Evolutionary conservation across 2,329 filamentous ascomycete species (phyloP).

Genomic region (Colletotrichum sansevieriae): DNA sequence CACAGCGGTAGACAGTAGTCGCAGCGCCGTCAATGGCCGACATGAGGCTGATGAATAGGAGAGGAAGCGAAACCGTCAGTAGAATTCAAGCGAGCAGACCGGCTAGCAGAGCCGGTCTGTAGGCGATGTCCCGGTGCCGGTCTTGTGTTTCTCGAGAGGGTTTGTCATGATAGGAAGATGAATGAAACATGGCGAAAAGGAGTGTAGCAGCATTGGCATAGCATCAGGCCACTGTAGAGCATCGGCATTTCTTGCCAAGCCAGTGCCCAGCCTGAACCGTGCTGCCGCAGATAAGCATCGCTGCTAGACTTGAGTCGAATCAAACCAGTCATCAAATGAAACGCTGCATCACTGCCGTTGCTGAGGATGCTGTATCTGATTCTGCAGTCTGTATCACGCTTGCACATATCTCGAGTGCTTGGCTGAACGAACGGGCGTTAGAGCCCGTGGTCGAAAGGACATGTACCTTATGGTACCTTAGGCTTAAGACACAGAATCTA

Average conservation of each 20-base stretch:
- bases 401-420: slow-evolving; percentile 10
- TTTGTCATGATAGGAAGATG: neutral
- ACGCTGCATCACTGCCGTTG: slow-evolving; percentile 17
- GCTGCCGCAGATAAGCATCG: neutral
- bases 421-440: slow-evolving; percentile 19
- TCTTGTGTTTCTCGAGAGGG: slow-evolving; percentile 1
- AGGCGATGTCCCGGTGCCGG: slow-evolving; percentile 12
- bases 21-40: neutral
- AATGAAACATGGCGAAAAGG: slow-evolving; percentile 16
- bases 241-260: slow-evolving; percentile 21
- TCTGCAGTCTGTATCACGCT: slow-evolving; percentile 4
- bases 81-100: slow-evolving; percentile 14
- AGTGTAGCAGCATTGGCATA: slow-evolving; percentile 12
- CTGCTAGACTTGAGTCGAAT: neutral
- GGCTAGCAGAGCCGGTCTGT: slow-evolving; percentile 11
- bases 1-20: slow-evolving; percentile 1
- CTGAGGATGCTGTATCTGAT: neutral
- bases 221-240: slow-evolving; percentile 24
- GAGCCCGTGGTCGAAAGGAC: neutral
- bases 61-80: neutral
- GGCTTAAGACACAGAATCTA: neutral
- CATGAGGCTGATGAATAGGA: neutral
- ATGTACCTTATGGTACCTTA: neutral
- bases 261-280: slow-evolving; percentile 25
- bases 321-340: slow-evolving; percentile 1